Conservation (phyloP, 2,329 filamentous ascomycete genomes). For the Capronia americana region DNA sequence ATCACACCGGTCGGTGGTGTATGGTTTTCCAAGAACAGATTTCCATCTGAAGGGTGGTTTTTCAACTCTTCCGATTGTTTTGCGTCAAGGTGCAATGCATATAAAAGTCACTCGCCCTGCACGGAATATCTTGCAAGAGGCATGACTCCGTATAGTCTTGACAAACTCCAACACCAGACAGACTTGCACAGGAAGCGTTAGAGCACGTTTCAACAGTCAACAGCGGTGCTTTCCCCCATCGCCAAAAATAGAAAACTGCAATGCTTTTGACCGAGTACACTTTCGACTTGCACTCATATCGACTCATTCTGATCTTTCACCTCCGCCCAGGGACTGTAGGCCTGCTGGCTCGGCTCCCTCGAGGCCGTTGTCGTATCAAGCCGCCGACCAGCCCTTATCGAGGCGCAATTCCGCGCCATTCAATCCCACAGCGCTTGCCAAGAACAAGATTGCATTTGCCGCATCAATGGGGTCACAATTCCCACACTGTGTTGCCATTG, state of each 20-base stretch:
- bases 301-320: neutral
- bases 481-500: conserved; percentile 12
- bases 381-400: conserved; percentile 13
- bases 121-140: too few species aligned
- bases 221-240: too few species aligned
- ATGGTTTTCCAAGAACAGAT: neutral
- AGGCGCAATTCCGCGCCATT: conserved; percentile 16
- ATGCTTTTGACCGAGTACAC: neutral
- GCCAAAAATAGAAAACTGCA: neutral
- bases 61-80: neutral
- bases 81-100: neutral
- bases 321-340: neutral
- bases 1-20: neutral
- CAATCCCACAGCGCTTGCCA: conserved; percentile 5
- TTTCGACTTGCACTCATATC: neutral
- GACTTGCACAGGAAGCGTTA: too few species aligned
- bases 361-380: neutral
- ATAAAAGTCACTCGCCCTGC: too few species aligned
- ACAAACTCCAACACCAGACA: too few species aligned
- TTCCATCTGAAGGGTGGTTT: neutral
- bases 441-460: conserved; percentile 13
- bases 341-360: neutral
- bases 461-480: conserved; percentile 14
- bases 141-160: too few species aligned
- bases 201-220: too few species aligned